Percentiles rank a stretch among this genome's conserved stretches.
phyloP scores from a whole-genome alignment of 306 rosid genomes.

The Quillaja saponaria region DNA sequence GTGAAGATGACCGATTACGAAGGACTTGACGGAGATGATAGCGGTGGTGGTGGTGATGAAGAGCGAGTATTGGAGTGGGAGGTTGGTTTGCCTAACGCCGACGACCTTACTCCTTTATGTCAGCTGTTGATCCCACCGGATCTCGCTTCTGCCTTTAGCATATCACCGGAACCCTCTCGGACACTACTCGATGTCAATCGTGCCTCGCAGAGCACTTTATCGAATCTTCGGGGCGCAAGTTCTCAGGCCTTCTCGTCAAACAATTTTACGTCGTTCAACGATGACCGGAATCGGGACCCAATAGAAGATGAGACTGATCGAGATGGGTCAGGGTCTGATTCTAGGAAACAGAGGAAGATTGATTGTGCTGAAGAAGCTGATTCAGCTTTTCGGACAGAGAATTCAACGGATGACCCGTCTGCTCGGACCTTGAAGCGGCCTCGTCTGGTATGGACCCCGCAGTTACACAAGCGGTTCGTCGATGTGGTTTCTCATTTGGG shows the following conservation, averaged over 20 bases:
- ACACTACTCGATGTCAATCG: slow-evolving; percentile 66
- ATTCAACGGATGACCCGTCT: slow-evolving; percentile 44
- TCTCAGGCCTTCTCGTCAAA: slow-evolving; percentile 53
- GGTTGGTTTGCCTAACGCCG: slow-evolving; percentile 58
- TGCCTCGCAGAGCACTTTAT: slow-evolving; percentile 70
- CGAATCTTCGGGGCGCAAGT: slow-evolving; percentile 50
- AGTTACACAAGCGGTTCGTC: slow-evolving; percentile 86
- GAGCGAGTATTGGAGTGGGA: slow-evolving; percentile 80
- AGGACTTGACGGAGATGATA: not conserved
- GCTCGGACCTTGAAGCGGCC: slow-evolving; percentile 63
- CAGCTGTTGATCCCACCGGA: slow-evolving; percentile 70
- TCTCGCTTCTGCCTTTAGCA: slow-evolving; percentile 84
- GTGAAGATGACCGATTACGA: slow-evolving; percentile 53
- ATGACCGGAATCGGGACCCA: slow-evolving; percentile 30
- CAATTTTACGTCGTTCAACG: slow-evolving; percentile 38
- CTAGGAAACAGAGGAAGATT: slow-evolving; percentile 55
- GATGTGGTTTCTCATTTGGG: slow-evolving; percentile 91
- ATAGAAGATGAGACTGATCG: slow-evolving; percentile 48
- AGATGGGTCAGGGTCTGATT: slow-evolving; percentile 56
- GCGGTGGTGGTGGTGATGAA: slow-evolving; percentile 33
- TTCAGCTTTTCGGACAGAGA: slow-evolving; percentile 49
- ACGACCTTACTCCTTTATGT: slow-evolving; percentile 72
- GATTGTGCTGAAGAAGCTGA: slow-evolving; percentile 65
- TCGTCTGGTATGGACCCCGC: slow-evolving; percentile 89
- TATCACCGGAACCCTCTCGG: slow-evolving; percentile 66